phyloP scores from a whole-genome alignment of 495 filamentous ascomycete genomes.

The Xylona heveae region DNA sequence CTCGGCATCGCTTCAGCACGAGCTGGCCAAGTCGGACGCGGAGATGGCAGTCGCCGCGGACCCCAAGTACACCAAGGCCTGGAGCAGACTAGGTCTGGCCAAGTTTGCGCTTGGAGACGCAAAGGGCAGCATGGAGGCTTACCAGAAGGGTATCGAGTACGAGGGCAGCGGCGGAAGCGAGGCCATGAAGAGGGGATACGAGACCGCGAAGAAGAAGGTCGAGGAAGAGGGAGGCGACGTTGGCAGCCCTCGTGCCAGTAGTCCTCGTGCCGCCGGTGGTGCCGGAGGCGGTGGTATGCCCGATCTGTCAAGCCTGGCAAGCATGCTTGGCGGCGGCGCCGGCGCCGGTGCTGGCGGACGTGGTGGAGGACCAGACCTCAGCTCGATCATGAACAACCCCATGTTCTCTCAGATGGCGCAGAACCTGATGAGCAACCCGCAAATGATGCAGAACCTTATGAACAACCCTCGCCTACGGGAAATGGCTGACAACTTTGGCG shows the following conservation, averaged over 20 bases:
- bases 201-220: constrained; percentile 69
- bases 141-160: constrained; percentile 75
- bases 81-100: constrained; percentile 79
- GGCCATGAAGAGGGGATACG: constrained; percentile 83
- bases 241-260: constrained; percentile 5
- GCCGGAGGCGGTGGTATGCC: constrained; percentile 50
- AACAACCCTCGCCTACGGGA: constrained; percentile 72
- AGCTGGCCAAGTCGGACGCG: constrained; percentile 62
- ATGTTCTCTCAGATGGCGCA: constrained; percentile 95
- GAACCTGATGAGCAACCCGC: constrained; percentile 89
- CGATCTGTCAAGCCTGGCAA: constrained; percentile 48
- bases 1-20: constrained; percentile 58
- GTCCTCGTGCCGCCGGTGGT: constrained; percentile 21
- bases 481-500: constrained; percentile 51
- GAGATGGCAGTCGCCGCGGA: constrained; percentile 71
- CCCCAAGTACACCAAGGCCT: constrained; percentile 89
- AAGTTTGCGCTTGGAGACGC: constrained; percentile 77
- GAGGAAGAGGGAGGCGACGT: constrained; percentile 40
- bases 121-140: constrained; percentile 84
- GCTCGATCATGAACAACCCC: constrained; percentile 80
- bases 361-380: constrained; percentile 69
- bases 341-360: constrained; percentile 31
- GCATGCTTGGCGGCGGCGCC: constrained; percentile 44
- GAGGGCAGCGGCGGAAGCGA: constrained; percentile 83
- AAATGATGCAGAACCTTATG: constrained; percentile 76